Evolutionary conservation across 1,139 yeast genomes (phyloP), one percentile per base, ranked within the genome.

Genomic region (Pichia sp.): DNA sequence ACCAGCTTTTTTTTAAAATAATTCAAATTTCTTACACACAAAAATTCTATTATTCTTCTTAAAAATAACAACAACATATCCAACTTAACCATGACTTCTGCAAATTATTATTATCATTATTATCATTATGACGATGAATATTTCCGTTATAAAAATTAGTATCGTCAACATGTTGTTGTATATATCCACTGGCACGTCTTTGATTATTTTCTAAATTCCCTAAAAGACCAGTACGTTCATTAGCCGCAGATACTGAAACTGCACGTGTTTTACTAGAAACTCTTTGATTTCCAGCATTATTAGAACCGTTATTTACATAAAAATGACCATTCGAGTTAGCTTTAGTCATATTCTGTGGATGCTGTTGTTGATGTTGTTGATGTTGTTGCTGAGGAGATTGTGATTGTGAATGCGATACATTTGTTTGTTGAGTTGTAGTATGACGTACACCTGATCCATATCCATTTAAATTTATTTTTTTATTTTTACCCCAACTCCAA

Each of bases 381-480:
- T 39, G 39, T 12, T 35, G 40, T 12, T 34, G 40, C 11, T 50
- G 51, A 11, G 30, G 37, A 25, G 37, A 40, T 24, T 47, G 43
- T n/a, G 33, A 30, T 23, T 37, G 40, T 22, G 27, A 31, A 39
- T 48, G 38, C 32, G 47, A 35, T 34, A 48, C 30, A 30, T 38
- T 29, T n/a, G 47, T 44, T 16, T 47, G 47, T 10, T 43, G 45
- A 6, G 47, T 46, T 23, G 41, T 41, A 30, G 47, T 48, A 37
- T 41, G 52, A 38, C 49, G 49, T 30, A 42, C 43, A 24, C 54
- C 54, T 2, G 75, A 76, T 27, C 96, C 96, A 62, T 89, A 89
- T 33, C 96, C 96, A 65, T 87, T 95, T 59, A 89, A 71, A 63
- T 89, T 87, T 41, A 95, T 92, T 64, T 89, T 86, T 63, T 85